A percentile compares a stretch with the other conserved stretches of the same genome.
These are phyloP conservation scores for Globisporangium sylvaticum DNA, from an alignment of 352 stramenopile species.

Conservation along the genomic window DNA sequence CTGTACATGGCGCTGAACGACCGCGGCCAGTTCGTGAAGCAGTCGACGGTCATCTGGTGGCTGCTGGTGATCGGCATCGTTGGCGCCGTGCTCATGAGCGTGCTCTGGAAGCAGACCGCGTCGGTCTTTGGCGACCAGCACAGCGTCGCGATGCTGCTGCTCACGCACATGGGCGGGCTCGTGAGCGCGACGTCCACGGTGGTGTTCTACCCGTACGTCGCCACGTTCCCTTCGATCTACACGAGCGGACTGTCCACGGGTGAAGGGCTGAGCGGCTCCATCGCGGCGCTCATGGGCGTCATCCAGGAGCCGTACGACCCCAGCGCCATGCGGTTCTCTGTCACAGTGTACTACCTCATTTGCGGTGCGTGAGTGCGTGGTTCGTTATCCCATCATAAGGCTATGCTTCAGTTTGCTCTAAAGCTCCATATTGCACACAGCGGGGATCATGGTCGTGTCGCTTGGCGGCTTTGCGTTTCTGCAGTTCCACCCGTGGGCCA, in stretches of 20 bases:
- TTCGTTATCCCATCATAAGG: background rate
- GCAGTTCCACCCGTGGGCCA: constrained; percentile 36
- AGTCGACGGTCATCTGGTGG: constrained; percentile 50
- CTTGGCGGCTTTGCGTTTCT: constrained; percentile 54
- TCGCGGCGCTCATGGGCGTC: constrained; percentile 53
- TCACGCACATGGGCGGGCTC: constrained; percentile 62
- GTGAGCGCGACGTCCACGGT: constrained; percentile 71
- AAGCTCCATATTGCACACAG: constrained; percentile 22
- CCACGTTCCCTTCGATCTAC: constrained; percentile 54
- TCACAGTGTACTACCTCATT: constrained; percentile 52
- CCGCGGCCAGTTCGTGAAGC: constrained; percentile 34
- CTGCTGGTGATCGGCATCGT: constrained; percentile 44
- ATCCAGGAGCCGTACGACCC: constrained; percentile 50
- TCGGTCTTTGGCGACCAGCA: constrained; percentile 42
- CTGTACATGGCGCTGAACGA: constrained; percentile 65
- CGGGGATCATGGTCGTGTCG: constrained; percentile 49
- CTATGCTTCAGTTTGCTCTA: background rate
- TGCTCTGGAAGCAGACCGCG: constrained; percentile 49
- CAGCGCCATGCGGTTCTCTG: constrained; percentile 45
- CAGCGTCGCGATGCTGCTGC: constrained; percentile 55
- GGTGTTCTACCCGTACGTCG: constrained; percentile 72
- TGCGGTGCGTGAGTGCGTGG: constrained; percentile 35
- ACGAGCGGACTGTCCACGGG: constrained; percentile 63
- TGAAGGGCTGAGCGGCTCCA: constrained; percentile 58
- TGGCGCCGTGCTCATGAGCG: constrained; percentile 50